Evolutionary conservation across 345 rosid species (phyloP).

Genomic region (Eucalyptus pauciflora): DNA sequence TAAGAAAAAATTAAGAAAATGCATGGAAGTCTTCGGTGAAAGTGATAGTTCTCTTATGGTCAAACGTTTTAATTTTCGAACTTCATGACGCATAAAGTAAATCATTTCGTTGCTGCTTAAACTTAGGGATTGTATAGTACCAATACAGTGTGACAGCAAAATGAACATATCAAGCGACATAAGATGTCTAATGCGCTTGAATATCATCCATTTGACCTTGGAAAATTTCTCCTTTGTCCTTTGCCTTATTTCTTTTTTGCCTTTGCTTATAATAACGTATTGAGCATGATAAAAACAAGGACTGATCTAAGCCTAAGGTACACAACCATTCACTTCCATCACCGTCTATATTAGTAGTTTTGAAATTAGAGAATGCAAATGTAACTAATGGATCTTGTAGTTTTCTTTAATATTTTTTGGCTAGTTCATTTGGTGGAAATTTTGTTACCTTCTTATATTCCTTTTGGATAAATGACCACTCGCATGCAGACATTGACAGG

Average conservation of each 20-base stretch:
- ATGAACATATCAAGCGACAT: background rate
- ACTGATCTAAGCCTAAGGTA: background rate
- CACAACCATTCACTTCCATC: background rate
- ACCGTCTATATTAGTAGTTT: background rate
- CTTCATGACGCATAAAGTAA: background rate
- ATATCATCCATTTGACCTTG: background rate
- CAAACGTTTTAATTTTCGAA: background rate
- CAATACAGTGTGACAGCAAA: background rate
- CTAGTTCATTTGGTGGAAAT: background rate
- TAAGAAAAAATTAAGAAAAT: background rate
- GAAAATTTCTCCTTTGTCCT: background rate
- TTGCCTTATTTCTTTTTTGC: background rate
- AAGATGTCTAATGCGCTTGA: background rate
- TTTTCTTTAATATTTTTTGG: background rate
- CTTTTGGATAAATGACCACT: background rate
- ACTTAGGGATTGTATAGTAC: background rate
- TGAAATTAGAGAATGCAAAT: background rate
- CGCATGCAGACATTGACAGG: background rate
- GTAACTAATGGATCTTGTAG: background rate
- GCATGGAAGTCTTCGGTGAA: background rate
- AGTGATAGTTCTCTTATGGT: background rate
- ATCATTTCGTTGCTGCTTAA: background rate
- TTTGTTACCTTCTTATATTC: background rate
- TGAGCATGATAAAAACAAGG: background rate
- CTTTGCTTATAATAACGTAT: background rate